A percentile compares a stretch with the other conserved stretches of the same genome.
phyloP scores from a whole-genome alignment of 1,284 basidiomycete species.

The Ceratobasidium sp. region DNA sequence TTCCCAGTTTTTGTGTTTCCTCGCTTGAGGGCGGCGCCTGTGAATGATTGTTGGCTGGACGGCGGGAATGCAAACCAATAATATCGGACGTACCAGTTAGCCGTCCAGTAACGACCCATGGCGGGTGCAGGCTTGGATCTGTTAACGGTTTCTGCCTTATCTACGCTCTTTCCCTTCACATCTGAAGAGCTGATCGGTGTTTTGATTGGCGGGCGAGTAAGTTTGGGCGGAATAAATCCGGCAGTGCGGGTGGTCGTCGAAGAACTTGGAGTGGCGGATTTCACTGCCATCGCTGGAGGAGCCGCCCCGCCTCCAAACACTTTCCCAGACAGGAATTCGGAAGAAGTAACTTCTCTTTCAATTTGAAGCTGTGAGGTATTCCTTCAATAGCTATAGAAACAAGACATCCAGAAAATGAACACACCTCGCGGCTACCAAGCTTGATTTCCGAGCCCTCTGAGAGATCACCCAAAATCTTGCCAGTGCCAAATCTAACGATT shows the following conservation, averaged over 20 bases:
- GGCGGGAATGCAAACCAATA: neutral
- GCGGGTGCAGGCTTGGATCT: slow-evolving; percentile 36
- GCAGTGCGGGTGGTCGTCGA: slow-evolving; percentile 58
- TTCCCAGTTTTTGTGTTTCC: slow-evolving; percentile 92
- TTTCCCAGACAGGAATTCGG: slow-evolving; percentile 73
- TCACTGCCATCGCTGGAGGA: slow-evolving; percentile 47
- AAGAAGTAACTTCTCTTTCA: slow-evolving; percentile 68
- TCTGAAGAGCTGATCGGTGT: slow-evolving; percentile 47
- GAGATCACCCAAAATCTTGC: slow-evolving; percentile 56
- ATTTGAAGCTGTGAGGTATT: slow-evolving; percentile 50
- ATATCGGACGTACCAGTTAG: slow-evolving; percentile 68
- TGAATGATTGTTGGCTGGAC: neutral
- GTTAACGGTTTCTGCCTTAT: slow-evolving; percentile 52
- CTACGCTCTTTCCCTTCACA: slow-evolving; percentile 55
- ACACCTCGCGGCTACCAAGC: slow-evolving; percentile 77
- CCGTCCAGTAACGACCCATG: slow-evolving; percentile 69
- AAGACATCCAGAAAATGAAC: slow-evolving; percentile 57
- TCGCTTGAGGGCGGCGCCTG: slow-evolving; percentile 81
- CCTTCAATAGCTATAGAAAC: neutral
- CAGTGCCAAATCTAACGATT: slow-evolving; percentile 52
- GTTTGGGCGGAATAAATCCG: slow-evolving; percentile 56
- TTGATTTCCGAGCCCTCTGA: slow-evolving; percentile 68
- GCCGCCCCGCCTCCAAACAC: slow-evolving; percentile 66
- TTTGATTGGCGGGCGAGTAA: slow-evolving; percentile 52
- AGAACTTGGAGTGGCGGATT: slow-evolving; percentile 50